Evolutionary conservation across 495 filamentous ascomycete species (phyloP).

Genomic region (Aspergillus nidulans): DNA sequence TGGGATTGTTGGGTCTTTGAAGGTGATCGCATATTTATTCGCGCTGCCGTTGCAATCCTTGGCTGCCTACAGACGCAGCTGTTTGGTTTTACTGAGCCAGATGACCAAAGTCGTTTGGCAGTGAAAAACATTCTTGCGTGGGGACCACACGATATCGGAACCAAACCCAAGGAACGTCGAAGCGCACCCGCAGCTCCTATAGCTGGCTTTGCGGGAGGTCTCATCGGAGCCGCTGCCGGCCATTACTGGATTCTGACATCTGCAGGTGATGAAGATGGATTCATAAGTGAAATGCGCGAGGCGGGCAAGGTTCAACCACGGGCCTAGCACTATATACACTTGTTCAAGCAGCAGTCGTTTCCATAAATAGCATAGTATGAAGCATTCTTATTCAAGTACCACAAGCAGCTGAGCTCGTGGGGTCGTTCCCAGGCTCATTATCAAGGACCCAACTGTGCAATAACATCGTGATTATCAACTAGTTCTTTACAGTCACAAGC

Average conservation of each 20-base stretch:
- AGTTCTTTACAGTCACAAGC: too few species aligned
- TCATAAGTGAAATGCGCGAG: conserved; percentile 62
- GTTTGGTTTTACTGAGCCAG: conserved; percentile 51
- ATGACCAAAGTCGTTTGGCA: conserved; percentile 31
- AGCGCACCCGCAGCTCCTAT: conserved; percentile 33
- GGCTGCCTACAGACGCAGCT: conserved; percentile 57
- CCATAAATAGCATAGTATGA: background rate
- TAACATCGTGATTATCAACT: too few species aligned
- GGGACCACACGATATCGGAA: conserved; percentile 38
- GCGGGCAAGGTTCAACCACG: conserved; percentile 58
- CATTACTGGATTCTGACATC: conserved; percentile 42
- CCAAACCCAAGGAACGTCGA: conserved; percentile 37
- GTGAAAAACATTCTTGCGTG: conserved; percentile 49
- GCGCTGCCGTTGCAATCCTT: conserved; percentile 71
- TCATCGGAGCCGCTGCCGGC: conserved; percentile 34
- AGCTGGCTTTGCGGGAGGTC: conserved; percentile 38
- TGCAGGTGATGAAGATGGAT: conserved; percentile 59
- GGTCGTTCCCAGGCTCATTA: too few species aligned
- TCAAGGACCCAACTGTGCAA: too few species aligned
- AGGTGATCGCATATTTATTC: conserved; percentile 75
- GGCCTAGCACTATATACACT: background rate
- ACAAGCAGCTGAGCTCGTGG: too few species aligned
- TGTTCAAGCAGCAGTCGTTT: background rate
- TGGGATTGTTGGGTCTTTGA: conserved; percentile 97
- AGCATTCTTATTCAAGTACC: background rate